Conservation (phyloP, 2,329 filamentous ascomycete genomes). For the Talaromyces funiculosus region DNA sequence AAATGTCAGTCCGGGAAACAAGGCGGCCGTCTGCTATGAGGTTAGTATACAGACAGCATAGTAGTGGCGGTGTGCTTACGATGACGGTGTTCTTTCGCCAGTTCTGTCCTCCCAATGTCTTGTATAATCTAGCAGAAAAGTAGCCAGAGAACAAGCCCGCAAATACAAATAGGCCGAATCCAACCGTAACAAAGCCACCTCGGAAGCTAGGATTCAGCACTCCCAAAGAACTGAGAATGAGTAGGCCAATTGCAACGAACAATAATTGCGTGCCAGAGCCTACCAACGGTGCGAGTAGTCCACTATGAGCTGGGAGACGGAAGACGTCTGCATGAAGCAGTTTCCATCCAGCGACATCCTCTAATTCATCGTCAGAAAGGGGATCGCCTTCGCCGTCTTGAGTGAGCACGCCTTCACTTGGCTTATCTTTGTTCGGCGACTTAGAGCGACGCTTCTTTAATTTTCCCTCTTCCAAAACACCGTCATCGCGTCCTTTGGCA, state of each 20-base stretch:
- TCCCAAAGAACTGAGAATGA: conserved; percentile 68
- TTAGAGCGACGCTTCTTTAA: conserved; percentile 45
- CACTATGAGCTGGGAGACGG: conserved; percentile 63
- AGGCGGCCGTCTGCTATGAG: conserved; percentile 55
- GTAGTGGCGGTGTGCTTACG: conserved; percentile 25
- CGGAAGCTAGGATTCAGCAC: conserved; percentile 80
- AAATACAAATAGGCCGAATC: conserved; percentile 74
- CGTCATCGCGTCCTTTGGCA: conserved; percentile 67
- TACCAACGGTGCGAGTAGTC: conserved; percentile 70
- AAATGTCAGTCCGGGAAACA: conserved; percentile 76
- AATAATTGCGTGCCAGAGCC: conserved; percentile 83
- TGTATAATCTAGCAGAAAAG: conserved; percentile 77
- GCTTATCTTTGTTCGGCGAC: conserved; percentile 42
- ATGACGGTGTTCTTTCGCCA: conserved; percentile 72
- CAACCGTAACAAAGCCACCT: conserved; percentile 83
- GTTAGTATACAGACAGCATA: conserved; percentile 16
- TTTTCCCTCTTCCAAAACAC: conserved; percentile 61
- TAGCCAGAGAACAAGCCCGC: conserved; percentile 82
- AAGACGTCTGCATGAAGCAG: conserved; percentile 85
- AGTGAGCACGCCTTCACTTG: conserved; percentile 53
- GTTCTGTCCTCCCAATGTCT: conserved; percentile 70
- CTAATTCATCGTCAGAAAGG: conserved; percentile 65
- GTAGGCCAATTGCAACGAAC: conserved; percentile 70
- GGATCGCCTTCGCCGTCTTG: conserved; percentile 52
- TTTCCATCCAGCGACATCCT: conserved; percentile 85